Conservation (phyloP, 306 rosid species). For the Lathyrus aphaca region DNA sequence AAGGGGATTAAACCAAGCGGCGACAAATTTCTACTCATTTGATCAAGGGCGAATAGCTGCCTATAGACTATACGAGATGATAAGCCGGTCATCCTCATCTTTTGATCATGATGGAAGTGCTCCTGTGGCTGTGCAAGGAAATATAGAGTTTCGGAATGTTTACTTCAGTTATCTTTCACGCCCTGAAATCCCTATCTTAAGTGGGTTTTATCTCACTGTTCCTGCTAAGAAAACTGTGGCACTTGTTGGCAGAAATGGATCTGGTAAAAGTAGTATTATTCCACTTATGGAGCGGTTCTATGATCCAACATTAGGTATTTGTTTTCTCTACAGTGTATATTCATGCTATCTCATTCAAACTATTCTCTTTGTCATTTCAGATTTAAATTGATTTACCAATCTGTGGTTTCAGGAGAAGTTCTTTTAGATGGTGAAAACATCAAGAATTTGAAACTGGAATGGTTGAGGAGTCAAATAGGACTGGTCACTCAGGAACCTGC, state of each 20-base stretch:
- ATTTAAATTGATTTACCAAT: constrained; percentile 39
- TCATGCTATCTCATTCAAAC: constrained; percentile 29
- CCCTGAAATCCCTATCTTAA: constrained; percentile 98
- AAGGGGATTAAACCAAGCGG: constrained; percentile 98
- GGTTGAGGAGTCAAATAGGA: constrained; percentile 98
- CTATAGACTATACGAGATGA: constrained; percentile 98
- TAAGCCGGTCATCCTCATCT: constrained; percentile 91
- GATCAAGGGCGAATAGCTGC: constrained; percentile 99
- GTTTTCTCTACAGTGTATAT: constrained; percentile 24
- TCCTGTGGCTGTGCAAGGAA: constrained; percentile 83
- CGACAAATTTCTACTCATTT: constrained; percentile 98
- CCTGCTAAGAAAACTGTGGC: constrained; percentile 99
- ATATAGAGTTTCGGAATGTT: constrained; percentile 94
- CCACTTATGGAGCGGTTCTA: constrained; percentile 99
- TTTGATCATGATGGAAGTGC: constrained; percentile 79
- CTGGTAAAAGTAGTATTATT: constrained; percentile 98
- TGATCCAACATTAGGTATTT: constrained; percentile 93
- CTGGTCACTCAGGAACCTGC: constrained; percentile 99
- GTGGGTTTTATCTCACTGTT: constrained; percentile 96
- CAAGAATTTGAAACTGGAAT: constrained; percentile 86
- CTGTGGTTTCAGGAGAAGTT: constrained; percentile 94
- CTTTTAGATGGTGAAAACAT: constrained; percentile 99
- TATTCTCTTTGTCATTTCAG: constrained; percentile 23
- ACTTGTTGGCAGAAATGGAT: constrained; percentile 98
- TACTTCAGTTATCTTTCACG: constrained; percentile 99